phyloP scores from a whole-genome alignment of 2,329 filamentous ascomycete genomes.

The Ophiostoma quercus region DNA sequence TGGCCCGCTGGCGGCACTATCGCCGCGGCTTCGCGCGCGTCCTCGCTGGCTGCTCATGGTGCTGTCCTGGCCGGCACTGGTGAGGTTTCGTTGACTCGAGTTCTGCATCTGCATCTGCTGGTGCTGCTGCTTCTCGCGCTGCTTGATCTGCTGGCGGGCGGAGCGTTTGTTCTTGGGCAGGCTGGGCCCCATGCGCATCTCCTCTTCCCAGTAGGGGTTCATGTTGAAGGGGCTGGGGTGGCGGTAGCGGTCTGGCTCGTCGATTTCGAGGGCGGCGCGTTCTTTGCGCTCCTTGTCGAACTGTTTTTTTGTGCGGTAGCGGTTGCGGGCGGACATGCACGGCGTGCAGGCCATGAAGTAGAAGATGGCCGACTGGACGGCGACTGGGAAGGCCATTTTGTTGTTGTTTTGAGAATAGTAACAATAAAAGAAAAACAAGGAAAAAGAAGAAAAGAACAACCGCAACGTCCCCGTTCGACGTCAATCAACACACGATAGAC shows the following conservation, averaged over 20 bases:
- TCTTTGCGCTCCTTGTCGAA: constrained; percentile 63
- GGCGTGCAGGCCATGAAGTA: constrained; percentile 73
- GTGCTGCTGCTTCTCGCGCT: neutral
- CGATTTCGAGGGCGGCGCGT: constrained; percentile 58
- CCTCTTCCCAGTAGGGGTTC: constrained; percentile 83
- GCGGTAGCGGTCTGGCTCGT: constrained; percentile 68
- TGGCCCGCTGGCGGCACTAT: neutral
- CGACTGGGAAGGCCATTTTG: constrained; percentile 50
- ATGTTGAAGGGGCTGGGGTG: constrained; percentile 80
- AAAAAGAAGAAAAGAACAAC: neutral
- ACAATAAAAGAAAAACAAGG: neutral
- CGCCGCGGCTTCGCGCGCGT: constrained; percentile 29
- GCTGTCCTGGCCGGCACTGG: constrained; percentile 54
- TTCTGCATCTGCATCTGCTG: constrained; percentile 39
- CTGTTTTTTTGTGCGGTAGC: constrained; percentile 64
- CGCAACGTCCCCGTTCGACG: constrained; percentile 8
- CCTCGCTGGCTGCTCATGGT: constrained; percentile 34
- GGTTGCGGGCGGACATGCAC: constrained; percentile 66
- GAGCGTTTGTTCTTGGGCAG: constrained; percentile 57
- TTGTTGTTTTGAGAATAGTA: too few species aligned
- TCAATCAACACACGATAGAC: neutral
- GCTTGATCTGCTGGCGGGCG: constrained; percentile 26
- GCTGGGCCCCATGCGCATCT: constrained; percentile 75
- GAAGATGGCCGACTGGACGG: constrained; percentile 71
- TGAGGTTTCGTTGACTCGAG: constrained; percentile 55